Evolutionary conservation across 805 yeast species (phyloP).

Genomic region (Yarrowia porcina): DNA sequence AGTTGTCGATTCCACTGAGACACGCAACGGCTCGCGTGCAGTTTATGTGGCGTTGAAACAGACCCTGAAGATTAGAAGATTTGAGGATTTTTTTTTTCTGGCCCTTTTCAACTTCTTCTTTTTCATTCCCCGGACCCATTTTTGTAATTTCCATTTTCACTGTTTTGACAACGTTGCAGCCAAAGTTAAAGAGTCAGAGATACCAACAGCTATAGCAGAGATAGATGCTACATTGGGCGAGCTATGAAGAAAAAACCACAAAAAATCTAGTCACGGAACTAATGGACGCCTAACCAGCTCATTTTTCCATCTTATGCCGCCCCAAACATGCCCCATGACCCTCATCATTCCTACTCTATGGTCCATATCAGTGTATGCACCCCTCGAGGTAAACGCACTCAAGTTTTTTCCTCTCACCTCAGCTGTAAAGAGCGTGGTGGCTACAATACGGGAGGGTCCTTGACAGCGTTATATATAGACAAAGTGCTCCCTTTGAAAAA

Average conservation of each 20-base stretch:
- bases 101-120: not conserved
- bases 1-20: not conserved
- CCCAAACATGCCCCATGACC: too few relatives aligned
- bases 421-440: not conserved
- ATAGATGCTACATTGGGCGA: not conserved
- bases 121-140: not conserved
- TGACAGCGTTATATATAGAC: slow-evolving; percentile 12
- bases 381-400: slow-evolving; percentile 3
- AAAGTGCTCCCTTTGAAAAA: not conserved
- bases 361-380: not conserved
- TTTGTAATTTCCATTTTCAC: not conserved
- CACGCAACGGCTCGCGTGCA: not conserved
- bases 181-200: not conserved
- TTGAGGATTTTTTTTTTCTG: too few relatives aligned
- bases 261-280: too few relatives aligned
- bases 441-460: not conserved
- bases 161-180: slow-evolving; percentile 12
- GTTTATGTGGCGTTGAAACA: not conserved
- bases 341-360: not conserved
- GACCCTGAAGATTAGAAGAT: too few relatives aligned
- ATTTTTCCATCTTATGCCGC: too few relatives aligned
- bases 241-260: not conserved
- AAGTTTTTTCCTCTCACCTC: slow-evolving; percentile 5
- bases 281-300: too few relatives aligned
- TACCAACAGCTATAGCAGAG: not conserved